Base-by-base conservation (phyloP, 2,329 filamentous ascomycete species). In the Gaeumannomyces sp. region DNA sequence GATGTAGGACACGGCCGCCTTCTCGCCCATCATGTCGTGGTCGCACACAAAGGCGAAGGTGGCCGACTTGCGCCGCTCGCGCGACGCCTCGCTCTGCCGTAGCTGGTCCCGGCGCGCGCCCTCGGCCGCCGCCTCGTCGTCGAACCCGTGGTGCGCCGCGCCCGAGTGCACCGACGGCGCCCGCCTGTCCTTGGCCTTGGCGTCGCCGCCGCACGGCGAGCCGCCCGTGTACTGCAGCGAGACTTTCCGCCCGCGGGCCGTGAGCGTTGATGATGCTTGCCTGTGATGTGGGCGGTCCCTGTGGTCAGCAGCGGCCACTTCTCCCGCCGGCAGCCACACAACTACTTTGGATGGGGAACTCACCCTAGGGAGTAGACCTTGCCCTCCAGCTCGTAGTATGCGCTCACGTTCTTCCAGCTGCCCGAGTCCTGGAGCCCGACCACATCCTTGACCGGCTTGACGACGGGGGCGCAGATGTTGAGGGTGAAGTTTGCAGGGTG, bases 11-110 rank as follows among this genome's bases (percentile, higher is more conserved):
- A 95, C 82, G 5, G 85, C 84, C 4, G 93, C 89, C 57, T 85
- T 82, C 5, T 85, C 85, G 35, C 82, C 83, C 1, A 89, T 80
- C 1, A 91, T 87, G 71, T 97, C 93, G 67, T 86, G 87, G 74
- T 97, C 93, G 80, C 95, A 99, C 69, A 95, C 89, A 75, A 98
- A 94, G 29, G 93, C 95, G 76, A 99, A 92, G 66, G 93, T 88
- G 16, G 93, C 90, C 2, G 92, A 96, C 75, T 94, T 95, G 69
- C 84, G 81, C 59, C 85, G 80, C 58, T 70, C 65, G 28, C 68
- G 72, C 38, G 69, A 67, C 65, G 77, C 69, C 50, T 78, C 71
- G 38, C 78, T 77, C 66, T 71, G 77, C 62, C 71, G 65, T 61
- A 71, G 65, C 35, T 67, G 70, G 13, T 70, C 69, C 25, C 69